phyloP scores from a whole-genome alignment of 805 yeast species.

The Lachancea lanzarotensis region DNA sequence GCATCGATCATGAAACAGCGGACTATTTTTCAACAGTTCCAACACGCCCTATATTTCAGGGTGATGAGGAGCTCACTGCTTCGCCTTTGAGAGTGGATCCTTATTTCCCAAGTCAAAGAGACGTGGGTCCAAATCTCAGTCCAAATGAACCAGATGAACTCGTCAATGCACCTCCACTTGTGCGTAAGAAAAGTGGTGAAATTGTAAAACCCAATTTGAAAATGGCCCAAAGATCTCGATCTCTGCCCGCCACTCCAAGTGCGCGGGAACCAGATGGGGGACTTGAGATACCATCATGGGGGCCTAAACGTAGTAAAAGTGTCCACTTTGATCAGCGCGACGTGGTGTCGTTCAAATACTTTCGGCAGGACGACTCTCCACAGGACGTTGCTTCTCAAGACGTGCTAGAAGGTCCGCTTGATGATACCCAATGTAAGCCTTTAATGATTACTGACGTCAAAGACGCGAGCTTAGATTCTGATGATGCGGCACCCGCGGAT shows the following conservation, averaged over 20 bases:
- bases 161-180: conserved; percentile 23
- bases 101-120: neutral
- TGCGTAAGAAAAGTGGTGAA: conserved; percentile 87
- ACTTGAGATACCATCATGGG: neutral
- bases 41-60: neutral
- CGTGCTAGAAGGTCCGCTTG: conserved; percentile 29
- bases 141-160: neutral
- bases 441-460: conserved; percentile 5
- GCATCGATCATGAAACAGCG: neutral
- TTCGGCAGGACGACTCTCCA: conserved; percentile 68
- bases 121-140: neutral
- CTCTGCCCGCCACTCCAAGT: conserved; percentile 37
- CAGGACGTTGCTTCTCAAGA: conserved; percentile 47
- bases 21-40: neutral
- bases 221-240: conserved; percentile 28
- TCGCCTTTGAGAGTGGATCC: conserved; percentile 4
- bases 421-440: conserved; percentile 13
- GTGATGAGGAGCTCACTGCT: neutral
- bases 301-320: conserved; percentile 44
- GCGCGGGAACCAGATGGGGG: conserved; percentile 5
- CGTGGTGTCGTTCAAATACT: conserved; percentile 55
- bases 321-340: conserved; percentile 73
- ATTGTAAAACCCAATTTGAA: conserved; percentile 40
- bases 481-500: conserved; percentile 1
- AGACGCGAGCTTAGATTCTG: neutral